Evolutionary conservation across 140 eudicot genomes (phyloP), one percentile per base, ranked within the genome.

Genomic region (Stevia rebaudiana): DNA sequence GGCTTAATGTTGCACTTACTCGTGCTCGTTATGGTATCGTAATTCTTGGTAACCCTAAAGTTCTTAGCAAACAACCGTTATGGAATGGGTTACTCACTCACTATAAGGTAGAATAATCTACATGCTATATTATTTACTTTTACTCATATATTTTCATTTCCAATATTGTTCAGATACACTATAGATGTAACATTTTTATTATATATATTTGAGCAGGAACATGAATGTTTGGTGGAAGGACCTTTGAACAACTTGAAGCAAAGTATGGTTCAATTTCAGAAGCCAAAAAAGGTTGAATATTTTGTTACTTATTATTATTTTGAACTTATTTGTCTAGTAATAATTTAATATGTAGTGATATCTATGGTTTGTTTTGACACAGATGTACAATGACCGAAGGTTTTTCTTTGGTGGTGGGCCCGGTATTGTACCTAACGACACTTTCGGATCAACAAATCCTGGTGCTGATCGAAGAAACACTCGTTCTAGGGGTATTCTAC

Each of bases 261-360:
- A 80, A 91, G 98, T 76, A 91, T 91, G 98, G 98, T 91, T 62
- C 98, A 91, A 51, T 91, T 91, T 73, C 98, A 91, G 76, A 91
- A 91, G 83, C 98, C 98, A 58, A 91, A 91, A 58, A 91, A 91
- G 86, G 98, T 91, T 70, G 0, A 31, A 1, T 15, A 23, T 30
- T 22, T 28, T 33, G 11, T 40, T 13, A 1, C 42, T 50, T 28
- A 28, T 28, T 28, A 1, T 28, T 28, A 28, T 28, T 28, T 28
- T n/a, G n/a, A n/a, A n/a, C 33, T n/a, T 16, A 33, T 18, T n/a
- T 5, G 44, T 69, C 15, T 57, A 23, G 8, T 35, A 9, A 58
- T 39, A 18, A 13, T 16, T n/a, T 9, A 15, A 4, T 57, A 57
- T 57, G 4, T 63, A 16, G 37, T 66, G 69, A 15, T 65, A 52